Conservation (phyloP, 192 early-diverging fungal species). For the Chytriomyces sp. region DNA sequence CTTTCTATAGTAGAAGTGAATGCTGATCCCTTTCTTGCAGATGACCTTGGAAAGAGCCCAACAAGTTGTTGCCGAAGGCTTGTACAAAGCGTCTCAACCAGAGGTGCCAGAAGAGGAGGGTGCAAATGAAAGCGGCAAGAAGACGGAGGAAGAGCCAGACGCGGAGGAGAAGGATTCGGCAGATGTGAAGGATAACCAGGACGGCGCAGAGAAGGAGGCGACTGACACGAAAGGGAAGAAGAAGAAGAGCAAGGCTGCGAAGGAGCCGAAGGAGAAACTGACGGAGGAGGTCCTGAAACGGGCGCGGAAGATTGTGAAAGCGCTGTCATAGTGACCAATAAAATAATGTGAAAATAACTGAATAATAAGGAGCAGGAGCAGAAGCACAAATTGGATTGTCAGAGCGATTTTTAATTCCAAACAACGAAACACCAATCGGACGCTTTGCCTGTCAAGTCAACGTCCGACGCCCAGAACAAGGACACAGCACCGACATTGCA, state of each 20-base stretch:
- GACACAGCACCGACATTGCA: background rate
- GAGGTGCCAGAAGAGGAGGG: background rate
- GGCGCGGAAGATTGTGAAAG: slow-evolving; percentile 17
- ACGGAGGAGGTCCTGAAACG: slow-evolving; percentile 10
- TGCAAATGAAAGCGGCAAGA: background rate
- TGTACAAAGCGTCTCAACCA: background rate
- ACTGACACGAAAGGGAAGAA: background rate
- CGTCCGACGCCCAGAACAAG: background rate
- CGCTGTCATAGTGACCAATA: background rate
- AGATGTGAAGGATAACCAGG: background rate
- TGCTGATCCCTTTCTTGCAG: background rate
- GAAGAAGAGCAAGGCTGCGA: slow-evolving; percentile 14
- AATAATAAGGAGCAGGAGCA: background rate
- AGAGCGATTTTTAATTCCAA: too few species aligned
- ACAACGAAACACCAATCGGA: too few species aligned
- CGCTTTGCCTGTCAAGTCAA: background rate
- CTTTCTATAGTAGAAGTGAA: background rate
- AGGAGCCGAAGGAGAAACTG: background rate
- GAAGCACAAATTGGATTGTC: too few species aligned
- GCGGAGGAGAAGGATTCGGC: background rate
- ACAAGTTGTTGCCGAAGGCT: background rate
- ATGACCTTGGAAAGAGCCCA: background rate
- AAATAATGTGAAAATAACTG: background rate
- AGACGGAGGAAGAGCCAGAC: slow-evolving; percentile 4
- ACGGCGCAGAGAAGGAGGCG: background rate